Conservation (phyloP, 306 rosid species). For the Calophaca sinica region DNA sequence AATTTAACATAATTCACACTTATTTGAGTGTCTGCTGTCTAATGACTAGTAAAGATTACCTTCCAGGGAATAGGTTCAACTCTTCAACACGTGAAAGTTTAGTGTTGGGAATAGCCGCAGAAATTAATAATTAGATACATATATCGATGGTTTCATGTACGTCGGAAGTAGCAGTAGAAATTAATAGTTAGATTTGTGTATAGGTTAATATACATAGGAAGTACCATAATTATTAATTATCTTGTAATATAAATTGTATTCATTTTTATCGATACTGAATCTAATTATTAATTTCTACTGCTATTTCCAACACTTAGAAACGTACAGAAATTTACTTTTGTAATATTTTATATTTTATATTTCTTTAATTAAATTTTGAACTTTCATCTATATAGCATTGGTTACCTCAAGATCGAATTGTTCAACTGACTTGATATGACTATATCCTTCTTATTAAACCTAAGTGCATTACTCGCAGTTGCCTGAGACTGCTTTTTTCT, state of each 20-base stretch:
- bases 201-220: neutral
- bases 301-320: conserved; percentile 24
- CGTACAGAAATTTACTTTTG: neutral
- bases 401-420: conserved; percentile 33
- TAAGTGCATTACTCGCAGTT: conserved; percentile 16
- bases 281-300: conserved; percentile 3
- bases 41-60: conserved; percentile 7
- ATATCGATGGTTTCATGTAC: neutral
- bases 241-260: neutral
- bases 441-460: conserved; percentile 17
- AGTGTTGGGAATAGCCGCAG: neutral
- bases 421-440: conserved; percentile 28
- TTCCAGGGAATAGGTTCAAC: conserved; percentile 11
- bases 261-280: conserved; percentile 6
- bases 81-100: neutral
- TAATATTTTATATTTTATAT: neutral
- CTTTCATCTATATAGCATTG: conserved; percentile 9
- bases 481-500: neutral
- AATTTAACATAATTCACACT: conserved; percentile 11
- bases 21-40: neutral
- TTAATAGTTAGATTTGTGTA: neutral
- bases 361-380: conserved; percentile 12
- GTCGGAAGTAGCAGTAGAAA: neutral
- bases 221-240: conserved; percentile 1
- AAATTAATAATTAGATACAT: neutral